Base-by-base conservation (phyloP, 148 eudicot genomes). In the Persicaria maculosa region DNA sequence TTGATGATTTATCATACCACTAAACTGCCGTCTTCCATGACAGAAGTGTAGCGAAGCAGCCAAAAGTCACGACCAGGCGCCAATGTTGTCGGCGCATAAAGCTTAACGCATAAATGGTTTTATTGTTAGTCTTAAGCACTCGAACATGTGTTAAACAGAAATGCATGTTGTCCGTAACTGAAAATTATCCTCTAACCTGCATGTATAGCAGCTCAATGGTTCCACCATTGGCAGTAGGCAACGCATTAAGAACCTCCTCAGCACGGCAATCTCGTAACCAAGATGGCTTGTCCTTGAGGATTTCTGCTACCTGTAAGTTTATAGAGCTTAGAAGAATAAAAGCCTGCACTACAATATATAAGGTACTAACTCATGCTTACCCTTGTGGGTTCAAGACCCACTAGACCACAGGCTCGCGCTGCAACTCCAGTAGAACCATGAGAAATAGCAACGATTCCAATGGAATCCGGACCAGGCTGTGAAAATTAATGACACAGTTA, bases 401-500 rank as follows among this genome's bases (percentile, higher is more conserved):
- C 96, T 68, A 95, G 89, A 85, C 99, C 99, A 46, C 99, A 95
- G 76, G 97, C 99, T 80, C 99, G 86, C 83, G 97, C 99, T 83
- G 99, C 99, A 86, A 95, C 91, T 68, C 99, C 99, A 89, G 97
- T 74, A 96, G 97, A 95, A 90, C 99, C 97, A 88, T 92, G 92
- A 88, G 99, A 92, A 87, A 95, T 95, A 92, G 99, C 97, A 80
- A 95, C 87, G 91, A 95, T 95, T 95, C 99, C 99, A 92, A 92
- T 89, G 99, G 99, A 95, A 95, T 95, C 97, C 99, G 99, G 99
- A 95, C 99, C 99, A 95, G 99, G 99, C 99, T 95, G 79, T 15
- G 79, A 15, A 80, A 47, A 50, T 53, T 59, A 50, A 50, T 47
- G 74, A 73, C 9, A 71, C n/a, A 7, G 45, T 46, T 36, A 65